Evolutionary conservation across 139 green algal species (phyloP).

Genomic region (Eudorina sp.): DNA sequence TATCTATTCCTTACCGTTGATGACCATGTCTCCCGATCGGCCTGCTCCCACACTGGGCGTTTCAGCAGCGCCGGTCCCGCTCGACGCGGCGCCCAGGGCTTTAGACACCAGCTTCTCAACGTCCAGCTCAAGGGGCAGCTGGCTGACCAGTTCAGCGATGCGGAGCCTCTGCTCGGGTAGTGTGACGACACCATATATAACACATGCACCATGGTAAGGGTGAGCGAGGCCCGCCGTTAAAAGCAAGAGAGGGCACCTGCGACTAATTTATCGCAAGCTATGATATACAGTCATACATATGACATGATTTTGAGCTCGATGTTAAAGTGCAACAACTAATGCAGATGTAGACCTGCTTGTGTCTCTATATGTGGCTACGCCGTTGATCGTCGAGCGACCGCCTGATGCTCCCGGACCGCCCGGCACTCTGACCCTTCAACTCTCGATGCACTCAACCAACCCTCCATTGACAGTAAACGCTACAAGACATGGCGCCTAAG

Average conservation of each 20-base stretch:
- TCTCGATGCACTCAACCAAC: too few relatives aligned
- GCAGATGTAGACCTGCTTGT: too few relatives aligned
- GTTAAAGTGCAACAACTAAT: too few relatives aligned
- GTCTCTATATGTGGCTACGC: too few relatives aligned
- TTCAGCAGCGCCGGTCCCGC: background rate
- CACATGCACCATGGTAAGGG: background rate
- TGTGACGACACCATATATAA: background rate
- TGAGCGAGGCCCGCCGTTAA: background rate
- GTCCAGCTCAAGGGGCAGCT: conserved; percentile 40
- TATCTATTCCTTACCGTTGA: background rate
- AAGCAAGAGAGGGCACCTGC: background rate
- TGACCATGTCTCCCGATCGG: background rate
- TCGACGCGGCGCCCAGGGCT: background rate
- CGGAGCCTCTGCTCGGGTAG: background rate
- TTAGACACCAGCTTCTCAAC: conserved; percentile 8
- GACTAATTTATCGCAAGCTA: background rate
- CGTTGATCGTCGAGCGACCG: too few relatives aligned
- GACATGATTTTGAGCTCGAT: too few relatives aligned
- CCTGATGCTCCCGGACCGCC: too few relatives aligned
- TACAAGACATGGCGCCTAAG: too few relatives aligned
- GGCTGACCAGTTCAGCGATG: conserved; percentile 26
- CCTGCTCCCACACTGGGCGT: background rate
- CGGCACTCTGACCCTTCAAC: too few relatives aligned
- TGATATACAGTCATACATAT: background rate
- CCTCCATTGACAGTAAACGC: too few relatives aligned